Evolutionary conservation across 192 early-diverging fungal genomes (phyloP).

Genomic region (Allomyces macrogynus): DNA sequence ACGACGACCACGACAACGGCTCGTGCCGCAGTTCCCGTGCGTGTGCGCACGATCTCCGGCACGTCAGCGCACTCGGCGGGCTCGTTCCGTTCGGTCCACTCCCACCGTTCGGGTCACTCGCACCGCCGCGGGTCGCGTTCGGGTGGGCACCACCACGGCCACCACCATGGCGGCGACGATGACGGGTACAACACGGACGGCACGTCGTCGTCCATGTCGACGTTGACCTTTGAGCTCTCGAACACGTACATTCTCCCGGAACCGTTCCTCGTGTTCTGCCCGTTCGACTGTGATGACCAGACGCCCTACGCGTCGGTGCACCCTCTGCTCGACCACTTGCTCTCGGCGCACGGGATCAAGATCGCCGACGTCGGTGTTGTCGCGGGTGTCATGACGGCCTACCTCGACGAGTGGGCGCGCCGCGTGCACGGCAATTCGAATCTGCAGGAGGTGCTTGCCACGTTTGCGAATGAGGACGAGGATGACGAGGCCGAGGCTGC

Average conservation of each 20-base stretch:
- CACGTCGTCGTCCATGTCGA: not conserved
- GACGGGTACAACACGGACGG: not conserved
- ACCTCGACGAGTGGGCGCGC: not conserved
- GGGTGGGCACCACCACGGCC: not conserved
- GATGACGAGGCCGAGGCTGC: not conserved
- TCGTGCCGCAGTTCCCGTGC: not conserved
- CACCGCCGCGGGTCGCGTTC: not conserved
- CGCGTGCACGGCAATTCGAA: not conserved
- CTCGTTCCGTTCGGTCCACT: not conserved
- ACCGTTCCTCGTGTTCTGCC: not conserved
- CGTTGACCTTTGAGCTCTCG: not conserved
- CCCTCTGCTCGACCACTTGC: not conserved
- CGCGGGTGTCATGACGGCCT: not conserved
- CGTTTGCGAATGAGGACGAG: not conserved
- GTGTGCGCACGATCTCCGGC: not conserved
- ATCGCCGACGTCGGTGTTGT: not conserved
- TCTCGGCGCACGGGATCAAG: not conserved
- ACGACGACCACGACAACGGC: not conserved
- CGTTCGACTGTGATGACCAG: not conserved
- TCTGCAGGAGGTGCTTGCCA: not conserved
- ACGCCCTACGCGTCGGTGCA: not conserved
- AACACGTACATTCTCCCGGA: not conserved
- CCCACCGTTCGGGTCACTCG: not conserved
- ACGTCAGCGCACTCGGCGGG: constrained; percentile 1
- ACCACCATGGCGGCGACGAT: not conserved